These are phyloP conservation scores for Calonectria pauciramosa DNA, from an alignment of 2,329 filamentous ascomycete species.

Conservation along the genomic window DNA sequence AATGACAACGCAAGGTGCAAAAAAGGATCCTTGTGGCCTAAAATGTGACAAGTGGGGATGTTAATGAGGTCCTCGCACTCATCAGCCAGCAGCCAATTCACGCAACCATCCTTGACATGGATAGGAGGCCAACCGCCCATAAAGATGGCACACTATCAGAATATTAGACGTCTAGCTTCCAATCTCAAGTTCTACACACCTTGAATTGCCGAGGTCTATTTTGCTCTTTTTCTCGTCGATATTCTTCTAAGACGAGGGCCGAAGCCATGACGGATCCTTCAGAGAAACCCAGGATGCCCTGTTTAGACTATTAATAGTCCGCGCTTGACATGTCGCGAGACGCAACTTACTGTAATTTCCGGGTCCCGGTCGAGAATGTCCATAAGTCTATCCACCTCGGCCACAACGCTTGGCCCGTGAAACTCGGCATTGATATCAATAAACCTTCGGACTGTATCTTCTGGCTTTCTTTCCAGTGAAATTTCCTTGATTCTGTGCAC, in stretches of 20 bases:
- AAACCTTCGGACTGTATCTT: conserved; percentile 68
- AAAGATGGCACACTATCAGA: conserved; percentile 64
- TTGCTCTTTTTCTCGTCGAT: conserved; percentile 50
- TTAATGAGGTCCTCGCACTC: conserved; percentile 63
- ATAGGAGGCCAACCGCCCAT: conserved; percentile 69
- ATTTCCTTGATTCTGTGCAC: conserved; percentile 67
- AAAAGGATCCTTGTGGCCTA: conserved; percentile 71
- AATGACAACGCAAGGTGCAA: conserved; percentile 71
- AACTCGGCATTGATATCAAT: conserved; percentile 48
- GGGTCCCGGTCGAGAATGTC: conserved; percentile 60
- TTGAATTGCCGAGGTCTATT: conserved; percentile 53
- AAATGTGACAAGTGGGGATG: conserved; percentile 66
- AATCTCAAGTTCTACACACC: conserved; percentile 36
- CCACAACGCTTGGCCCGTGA: conserved; percentile 28
- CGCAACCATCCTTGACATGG: conserved; percentile 52
- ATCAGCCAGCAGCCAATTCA: conserved; percentile 62
- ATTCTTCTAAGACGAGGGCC: conserved; percentile 65
- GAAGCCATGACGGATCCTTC: conserved; percentile 71
- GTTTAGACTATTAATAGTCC: not conserved
- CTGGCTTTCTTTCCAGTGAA: conserved; percentile 64
- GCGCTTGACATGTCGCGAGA: too few species aligned
- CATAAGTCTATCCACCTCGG: conserved; percentile 48
- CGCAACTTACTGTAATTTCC: conserved; percentile 45
- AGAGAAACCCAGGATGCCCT: conserved; percentile 71
- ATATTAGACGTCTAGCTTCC: conserved; percentile 38